Evolutionary conservation across 345 rosid species (phyloP).

Genomic region (Reutealis trisperma): DNA sequence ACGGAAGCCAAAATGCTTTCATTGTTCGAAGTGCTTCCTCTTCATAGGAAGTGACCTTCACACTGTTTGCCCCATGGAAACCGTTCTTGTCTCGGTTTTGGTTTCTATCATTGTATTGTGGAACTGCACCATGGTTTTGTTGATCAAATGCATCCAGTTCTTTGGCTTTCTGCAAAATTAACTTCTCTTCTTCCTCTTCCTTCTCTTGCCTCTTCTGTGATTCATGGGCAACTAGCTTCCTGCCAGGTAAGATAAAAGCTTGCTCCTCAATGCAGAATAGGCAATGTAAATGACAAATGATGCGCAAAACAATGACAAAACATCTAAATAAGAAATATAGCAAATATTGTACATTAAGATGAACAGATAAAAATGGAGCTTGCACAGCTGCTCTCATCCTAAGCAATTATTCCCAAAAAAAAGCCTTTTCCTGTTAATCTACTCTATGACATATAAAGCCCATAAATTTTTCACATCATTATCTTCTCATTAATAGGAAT

Average conservation of each 20-base stretch:
- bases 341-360: too few species aligned
- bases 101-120: slow-evolving; percentile 72
- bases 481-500: neutral
- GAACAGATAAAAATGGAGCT: neutral
- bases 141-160: slow-evolving; percentile 95
- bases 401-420: neutral
- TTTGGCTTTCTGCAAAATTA: slow-evolving; percentile 65
- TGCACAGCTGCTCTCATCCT: neutral
- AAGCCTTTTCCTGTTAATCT: neutral
- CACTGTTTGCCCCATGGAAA: slow-evolving; percentile 96
- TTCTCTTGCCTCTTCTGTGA: slow-evolving; percentile 75
- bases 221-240: slow-evolving; percentile 74
- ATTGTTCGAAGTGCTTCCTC: slow-evolving; percentile 95
- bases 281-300: neutral
- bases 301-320: neutral
- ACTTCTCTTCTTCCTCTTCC: slow-evolving; percentile 81
- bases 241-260: slow-evolving; percentile 27
- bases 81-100: slow-evolving; percentile 72
- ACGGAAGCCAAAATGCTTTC: slow-evolving; percentile 99
- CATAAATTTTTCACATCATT: neutral
- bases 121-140: slow-evolving; percentile 93
- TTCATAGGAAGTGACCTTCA: slow-evolving; percentile 83
- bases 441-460: neutral
- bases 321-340: neutral
- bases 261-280: slow-evolving; percentile 1